Base-by-base conservation (phyloP, 495 filamentous ascomycete species). In the Neurospora sp. region DNA sequence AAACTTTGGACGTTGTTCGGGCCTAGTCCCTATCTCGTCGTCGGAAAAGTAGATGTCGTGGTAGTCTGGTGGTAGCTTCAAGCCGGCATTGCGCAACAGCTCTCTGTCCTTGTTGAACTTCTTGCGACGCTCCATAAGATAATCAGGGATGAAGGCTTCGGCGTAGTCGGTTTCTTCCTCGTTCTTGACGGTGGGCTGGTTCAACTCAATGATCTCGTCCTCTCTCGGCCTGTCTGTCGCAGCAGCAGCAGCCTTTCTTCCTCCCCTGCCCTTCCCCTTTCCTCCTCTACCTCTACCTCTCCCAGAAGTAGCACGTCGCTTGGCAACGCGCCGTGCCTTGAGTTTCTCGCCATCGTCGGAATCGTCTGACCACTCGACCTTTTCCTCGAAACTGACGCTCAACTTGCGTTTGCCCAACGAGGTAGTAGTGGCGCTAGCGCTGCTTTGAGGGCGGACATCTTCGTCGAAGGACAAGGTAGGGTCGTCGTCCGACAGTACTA, bases 11-110 rank as follows among this genome's bases (percentile, higher is more conserved):
- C 87, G 88, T 79, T 96, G 92, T 53, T 89, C 83, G 4, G 93
- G 79, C 37, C 85, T 79, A 44, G 85, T 85, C 4, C 92, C 79
- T 16, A 85, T 82, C 53, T 96, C 93, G 76, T 96, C 91, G 74
- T 97, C 94, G 1, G 93, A 97, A 75, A 97, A 97, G 10, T 94
- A 88, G 48, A 99, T 82, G 68, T 92, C 90, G 31, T 92, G 89
- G 77, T 92, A 98, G 70, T 86, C 85, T 0, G 96, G 96, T 0
- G 96, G 93, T 3, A 98, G 77, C 73, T 87, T 90, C 68, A 98
- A 80, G 1, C 92, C 94, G 1, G 87, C 87, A 53, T 90, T 87
- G 59, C 88, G 87, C 41, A 94, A 81, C 6, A 82, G 84, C 48
- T 91, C 86, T 31, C 81, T 81, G 14, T 85, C 83, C 42, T 84